Conservation (phyloP, 371 early-diverging fungal species). For the Saksenaea vasiformis region DNA sequence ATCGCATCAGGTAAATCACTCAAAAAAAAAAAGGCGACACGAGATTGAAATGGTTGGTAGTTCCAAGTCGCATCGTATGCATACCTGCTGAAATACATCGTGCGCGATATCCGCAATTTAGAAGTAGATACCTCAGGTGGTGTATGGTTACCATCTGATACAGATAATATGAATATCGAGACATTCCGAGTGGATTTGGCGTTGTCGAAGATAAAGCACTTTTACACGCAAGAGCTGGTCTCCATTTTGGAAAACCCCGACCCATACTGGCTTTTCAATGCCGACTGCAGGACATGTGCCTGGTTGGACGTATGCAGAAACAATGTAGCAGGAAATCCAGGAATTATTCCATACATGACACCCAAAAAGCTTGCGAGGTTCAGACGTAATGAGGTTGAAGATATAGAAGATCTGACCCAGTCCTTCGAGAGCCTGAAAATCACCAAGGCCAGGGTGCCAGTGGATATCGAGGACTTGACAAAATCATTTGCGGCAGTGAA, state of each 20-base stretch:
- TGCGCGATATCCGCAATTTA: slow-evolving; percentile 39
- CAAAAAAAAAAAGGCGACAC: not conserved
- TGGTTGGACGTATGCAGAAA: slow-evolving; percentile 36
- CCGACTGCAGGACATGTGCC: slow-evolving; percentile 46
- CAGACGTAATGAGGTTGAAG: slow-evolving; percentile 19
- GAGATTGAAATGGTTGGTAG: slow-evolving; percentile 13
- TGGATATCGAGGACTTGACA: not conserved
- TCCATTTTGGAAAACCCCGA: slow-evolving; percentile 28
- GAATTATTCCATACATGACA: slow-evolving; percentile 36
- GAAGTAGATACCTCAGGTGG: slow-evolving; percentile 48
- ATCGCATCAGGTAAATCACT: slow-evolving; percentile 44
- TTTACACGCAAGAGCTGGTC: slow-evolving; percentile 39
- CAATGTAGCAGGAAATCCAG: slow-evolving; percentile 38
- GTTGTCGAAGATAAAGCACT: slow-evolving; percentile 40
- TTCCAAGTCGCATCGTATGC: slow-evolving; percentile 59
- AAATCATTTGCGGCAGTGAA: not conserved
- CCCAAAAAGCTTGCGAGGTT: slow-evolving; percentile 16
- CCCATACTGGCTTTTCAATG: slow-evolving; percentile 43
- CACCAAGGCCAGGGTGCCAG: not conserved
- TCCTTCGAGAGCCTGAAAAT: slow-evolving; percentile 8
- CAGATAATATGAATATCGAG: slow-evolving; percentile 20
- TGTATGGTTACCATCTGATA: slow-evolving; percentile 43
- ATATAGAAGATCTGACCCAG: slow-evolving; percentile 47
- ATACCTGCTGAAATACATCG: slow-evolving; percentile 41
- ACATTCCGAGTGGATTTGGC: slow-evolving; percentile 49